Evolutionary conservation across 768 basidiomycete genomes (phyloP).

Genomic region (Suillus discolor): DNA sequence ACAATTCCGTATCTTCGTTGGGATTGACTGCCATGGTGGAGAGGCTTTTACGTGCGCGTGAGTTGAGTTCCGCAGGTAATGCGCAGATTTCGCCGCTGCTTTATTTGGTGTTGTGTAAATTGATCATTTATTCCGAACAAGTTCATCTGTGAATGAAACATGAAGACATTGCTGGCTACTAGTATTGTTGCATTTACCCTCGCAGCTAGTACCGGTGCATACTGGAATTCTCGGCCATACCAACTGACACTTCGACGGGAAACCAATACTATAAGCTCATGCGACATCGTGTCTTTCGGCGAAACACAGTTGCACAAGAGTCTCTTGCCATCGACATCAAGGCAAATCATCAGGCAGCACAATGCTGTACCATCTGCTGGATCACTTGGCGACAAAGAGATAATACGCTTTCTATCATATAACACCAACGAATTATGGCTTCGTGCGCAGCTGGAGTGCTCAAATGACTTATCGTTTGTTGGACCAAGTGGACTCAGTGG

Average conservation of each 20-base stretch:
- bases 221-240: background rate
- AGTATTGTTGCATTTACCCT: background rate
- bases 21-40: conserved; percentile 68
- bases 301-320: conserved; percentile 1
- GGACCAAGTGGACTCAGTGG: background rate
- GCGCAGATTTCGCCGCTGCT: background rate
- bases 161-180: background rate
- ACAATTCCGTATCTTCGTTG: conserved; percentile 98
- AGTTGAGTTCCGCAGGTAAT: background rate
- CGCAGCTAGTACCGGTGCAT: background rate
- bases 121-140: background rate
- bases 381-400: background rate
- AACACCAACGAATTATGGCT: background rate
- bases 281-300: background rate
- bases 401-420: conserved; percentile 3
- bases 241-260: conserved; percentile 2
- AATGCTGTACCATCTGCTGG: background rate
- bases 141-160: background rate
- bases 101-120: background rate
- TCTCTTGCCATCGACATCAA: background rate
- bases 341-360: conserved; percentile 1
- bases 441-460: conserved; percentile 25
- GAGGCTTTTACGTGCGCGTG: background rate
- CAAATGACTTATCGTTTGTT: conserved; percentile 24
- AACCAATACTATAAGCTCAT: background rate